Conservation (phyloP, 2,329 filamentous ascomycete genomes). For the Hypocrella siamensis region DNA sequence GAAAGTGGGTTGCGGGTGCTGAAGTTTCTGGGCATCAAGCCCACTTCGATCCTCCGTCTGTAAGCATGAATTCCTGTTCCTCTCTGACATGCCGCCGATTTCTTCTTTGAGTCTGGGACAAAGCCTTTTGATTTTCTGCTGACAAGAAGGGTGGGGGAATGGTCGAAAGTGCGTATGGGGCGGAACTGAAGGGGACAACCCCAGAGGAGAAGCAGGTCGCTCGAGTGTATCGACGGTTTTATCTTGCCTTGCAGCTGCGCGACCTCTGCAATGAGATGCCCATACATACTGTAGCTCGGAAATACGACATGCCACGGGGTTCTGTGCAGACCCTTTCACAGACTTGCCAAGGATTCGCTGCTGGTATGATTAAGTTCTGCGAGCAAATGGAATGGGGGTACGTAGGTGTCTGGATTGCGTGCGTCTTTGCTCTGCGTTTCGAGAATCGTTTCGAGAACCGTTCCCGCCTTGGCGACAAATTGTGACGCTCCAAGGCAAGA, state of each 20-base stretch:
- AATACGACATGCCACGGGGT: conserved; percentile 56
- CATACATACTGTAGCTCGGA: conserved; percentile 50
- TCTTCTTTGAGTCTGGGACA: neutral
- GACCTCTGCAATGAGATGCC: conserved; percentile 66
- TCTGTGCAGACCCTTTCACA: conserved; percentile 58
- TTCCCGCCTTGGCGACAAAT: no score
- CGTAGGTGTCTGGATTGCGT: conserved; percentile 8
- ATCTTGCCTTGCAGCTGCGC: conserved; percentile 60
- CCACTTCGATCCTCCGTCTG: conserved; percentile 51
- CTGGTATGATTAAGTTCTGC: conserved; percentile 68
- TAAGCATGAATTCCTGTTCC: conserved; percentile 17
- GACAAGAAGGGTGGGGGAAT: no score
- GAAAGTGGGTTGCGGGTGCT: conserved; percentile 58
- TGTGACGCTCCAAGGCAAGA: neutral
- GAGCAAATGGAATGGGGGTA: conserved; percentile 60
- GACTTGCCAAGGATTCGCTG: conserved; percentile 63
- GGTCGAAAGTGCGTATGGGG: conserved; percentile 45
- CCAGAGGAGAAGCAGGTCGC: conserved; percentile 42
- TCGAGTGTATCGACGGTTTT: conserved; percentile 56
- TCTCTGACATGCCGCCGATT: neutral
- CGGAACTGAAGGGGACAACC: conserved; percentile 45
- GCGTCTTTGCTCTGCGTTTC: no score
- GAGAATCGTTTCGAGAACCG: neutral
- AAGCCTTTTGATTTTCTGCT: no score
- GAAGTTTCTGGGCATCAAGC: conserved; percentile 51